Percentiles rank a stretch among this genome's conserved stretches.
phyloP scores from a whole-genome alignment of 306 rosid genomes.

The Lathyrus sativus region DNA sequence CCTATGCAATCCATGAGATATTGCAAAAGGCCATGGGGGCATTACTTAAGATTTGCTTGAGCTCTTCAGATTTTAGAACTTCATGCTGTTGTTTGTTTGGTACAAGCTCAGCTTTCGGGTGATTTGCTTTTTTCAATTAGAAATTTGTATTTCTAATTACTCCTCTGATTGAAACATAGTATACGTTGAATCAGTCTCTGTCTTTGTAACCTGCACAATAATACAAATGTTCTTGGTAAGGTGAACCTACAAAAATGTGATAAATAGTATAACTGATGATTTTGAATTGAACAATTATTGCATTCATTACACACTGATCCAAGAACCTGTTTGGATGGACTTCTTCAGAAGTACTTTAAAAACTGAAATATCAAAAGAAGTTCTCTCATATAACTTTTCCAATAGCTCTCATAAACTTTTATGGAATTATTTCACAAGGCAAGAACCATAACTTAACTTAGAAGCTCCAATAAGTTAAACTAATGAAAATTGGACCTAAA shows the following conservation, averaged over 20 bases:
- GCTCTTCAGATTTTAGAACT: conserved; percentile 29
- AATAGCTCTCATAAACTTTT: neutral
- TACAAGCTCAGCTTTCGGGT: conserved; percentile 34
- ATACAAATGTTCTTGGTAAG: conserved; percentile 24
- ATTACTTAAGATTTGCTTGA: conserved; percentile 37
- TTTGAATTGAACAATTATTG: too few species aligned
- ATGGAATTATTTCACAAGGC: neutral
- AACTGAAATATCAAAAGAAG: neutral
- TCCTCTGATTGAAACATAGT: conserved; percentile 63
- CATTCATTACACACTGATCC: too few species aligned
- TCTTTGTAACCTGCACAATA: conserved; percentile 80
- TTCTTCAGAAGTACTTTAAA: too few species aligned
- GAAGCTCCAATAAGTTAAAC: conserved; percentile 11
- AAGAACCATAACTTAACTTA: neutral
- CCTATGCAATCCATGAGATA: conserved; percentile 37
- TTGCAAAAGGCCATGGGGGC: conserved; percentile 41
- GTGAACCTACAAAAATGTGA: conserved; percentile 35
- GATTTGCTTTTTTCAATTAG: conserved; percentile 33
- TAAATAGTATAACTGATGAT: neutral
- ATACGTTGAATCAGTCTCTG: conserved; percentile 73
- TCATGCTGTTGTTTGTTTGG: conserved; percentile 28
- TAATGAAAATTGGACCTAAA: neutral
- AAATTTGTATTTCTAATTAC: conserved; percentile 42
- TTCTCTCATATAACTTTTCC: neutral
- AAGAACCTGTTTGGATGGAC: too few species aligned